Evolutionary conservation across 1,284 basidiomycete genomes (phyloP), one percentile per base, ranked within the genome.

Genomic region (Anthracocystis panici-leucophaei): DNA sequence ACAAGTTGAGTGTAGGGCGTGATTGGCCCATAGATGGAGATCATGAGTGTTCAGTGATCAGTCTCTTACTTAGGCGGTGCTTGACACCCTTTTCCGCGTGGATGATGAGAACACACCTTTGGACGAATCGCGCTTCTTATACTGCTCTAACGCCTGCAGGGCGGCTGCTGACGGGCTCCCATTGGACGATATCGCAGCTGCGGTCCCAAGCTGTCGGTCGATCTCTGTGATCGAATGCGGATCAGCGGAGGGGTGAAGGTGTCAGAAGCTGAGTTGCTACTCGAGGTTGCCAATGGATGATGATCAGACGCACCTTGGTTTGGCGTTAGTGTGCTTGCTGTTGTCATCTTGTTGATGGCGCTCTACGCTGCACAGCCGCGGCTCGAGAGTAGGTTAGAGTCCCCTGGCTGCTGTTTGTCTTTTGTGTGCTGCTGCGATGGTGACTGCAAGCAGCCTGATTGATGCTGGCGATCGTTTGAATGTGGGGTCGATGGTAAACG

Each of bases 111-210:
- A 60, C 71, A 41, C 42, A 82, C 80, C 77, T 63, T 84, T 84
- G 20, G 78, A 69, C 7, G 75, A 62, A 57, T 84, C 81, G 57
- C 73, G 80, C 53, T 78, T 76, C 65, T 83, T 80, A 67, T 84
- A 84, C 44, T 66, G 66, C 31, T 82, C 79, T 33, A 84, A 68
- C 27, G 82, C 82, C 27, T 71, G 61, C 16, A 73, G 29, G 38
- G 78, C 74, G 4, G 62, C 74, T 25, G 66, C 50, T 7, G 72
- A 57, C 11, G 65, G 59, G 23, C 25, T 35, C 3, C 38, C 44
- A 0, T 25, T 2, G 10, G 31, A 14, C 1, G 50, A 38, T 46
- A 73, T 68, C 25, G 71, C 40, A 5, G 67, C 67, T 14, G 73
- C 60, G 1, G 57, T 50, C 9, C 60, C 67, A 7, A 70, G 60